Percentiles rank a stretch among this genome's conserved stretches.
These are phyloP conservation scores for Tritrichomonas foetus DNA, from an alignment of 208 protist species.

Conservation along the genomic window DNA sequence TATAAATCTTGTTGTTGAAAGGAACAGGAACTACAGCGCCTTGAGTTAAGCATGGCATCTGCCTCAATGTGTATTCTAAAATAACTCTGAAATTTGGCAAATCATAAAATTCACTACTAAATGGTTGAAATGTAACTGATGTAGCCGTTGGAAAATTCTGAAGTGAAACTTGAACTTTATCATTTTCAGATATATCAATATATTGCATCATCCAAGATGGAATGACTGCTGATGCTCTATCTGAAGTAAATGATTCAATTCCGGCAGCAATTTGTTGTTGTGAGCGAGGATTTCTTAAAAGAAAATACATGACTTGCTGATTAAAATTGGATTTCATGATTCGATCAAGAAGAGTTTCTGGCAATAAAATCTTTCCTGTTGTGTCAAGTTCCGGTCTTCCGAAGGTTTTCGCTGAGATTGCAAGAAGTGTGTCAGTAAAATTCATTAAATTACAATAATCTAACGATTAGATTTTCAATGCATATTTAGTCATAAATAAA, in stretches of 20 bases:
- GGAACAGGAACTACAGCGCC: background rate
- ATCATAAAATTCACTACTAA: background rate
- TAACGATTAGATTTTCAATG: no score
- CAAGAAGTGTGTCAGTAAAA: background rate
- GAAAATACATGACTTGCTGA: background rate
- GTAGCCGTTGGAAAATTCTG: background rate
- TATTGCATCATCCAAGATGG: background rate
- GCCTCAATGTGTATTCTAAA: background rate
- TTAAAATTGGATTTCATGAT: background rate
- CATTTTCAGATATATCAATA: background rate
- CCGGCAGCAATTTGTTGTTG: background rate
- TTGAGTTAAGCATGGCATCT: background rate
- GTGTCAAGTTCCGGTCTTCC: background rate
- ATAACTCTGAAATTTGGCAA: background rate
- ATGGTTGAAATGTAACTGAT: background rate
- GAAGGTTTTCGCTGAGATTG: background rate
- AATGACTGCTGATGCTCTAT: background rate
- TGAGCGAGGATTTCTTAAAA: background rate
- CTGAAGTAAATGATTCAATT: conserved; percentile 17
- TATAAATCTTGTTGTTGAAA: background rate
- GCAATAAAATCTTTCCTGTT: background rate
- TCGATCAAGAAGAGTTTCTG: background rate
- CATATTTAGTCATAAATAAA: no score
- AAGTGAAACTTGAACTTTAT: conserved; percentile 1
- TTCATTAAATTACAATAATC: background rate